phyloP scores from a whole-genome alignment of 345 rosid species.

The Citrus sinensis region DVS_A1.0 CM039169.1:962501-963000 shows the following conservation, averaged over 20 bases:
- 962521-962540: neutral
- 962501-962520: neutral
- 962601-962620: slow-evolving; percentile 49
- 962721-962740: neutral
- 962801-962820: neutral
- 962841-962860: slow-evolving; percentile 3
- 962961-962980: neutral
- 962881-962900: neutral
- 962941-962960: neutral
- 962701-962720: neutral
- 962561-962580: slow-evolving; percentile 42
- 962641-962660: slow-evolving; percentile 30
- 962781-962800: neutral
- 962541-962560: slow-evolving; percentile 43
- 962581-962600: slow-evolving; percentile 47
- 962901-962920: neutral
- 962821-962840: slow-evolving; percentile 2
- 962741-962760: neutral
- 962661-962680: neutral
- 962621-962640: slow-evolving; percentile 40
- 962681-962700: neutral
- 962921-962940: neutral
- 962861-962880: neutral
- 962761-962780: neutral
- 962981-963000: neutral